phyloP scores from a whole-genome alignment of 192 early-diverging fungal species.

The Obelidium mucronatum region DNA sequence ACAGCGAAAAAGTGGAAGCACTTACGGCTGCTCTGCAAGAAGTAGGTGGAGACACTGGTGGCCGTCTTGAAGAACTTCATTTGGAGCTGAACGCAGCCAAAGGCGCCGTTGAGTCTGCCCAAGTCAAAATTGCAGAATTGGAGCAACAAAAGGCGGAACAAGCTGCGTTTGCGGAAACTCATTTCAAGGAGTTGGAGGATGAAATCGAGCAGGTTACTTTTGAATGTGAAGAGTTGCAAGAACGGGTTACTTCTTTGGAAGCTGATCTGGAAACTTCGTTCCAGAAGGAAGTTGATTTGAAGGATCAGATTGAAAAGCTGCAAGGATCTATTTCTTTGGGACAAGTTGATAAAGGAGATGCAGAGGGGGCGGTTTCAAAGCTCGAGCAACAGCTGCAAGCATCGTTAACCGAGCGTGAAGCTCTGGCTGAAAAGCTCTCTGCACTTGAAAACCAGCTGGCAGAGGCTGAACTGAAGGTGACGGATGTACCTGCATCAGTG shows the following conservation, averaged over 20 bases:
- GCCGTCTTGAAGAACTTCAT: constrained; percentile 25
- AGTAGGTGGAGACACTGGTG: constrained; percentile 13
- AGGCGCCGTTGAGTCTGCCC: not conserved
- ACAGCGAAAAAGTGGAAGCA: constrained; percentile 12
- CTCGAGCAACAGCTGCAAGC: constrained; percentile 11
- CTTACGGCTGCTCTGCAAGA: constrained; percentile 20
- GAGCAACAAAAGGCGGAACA: not conserved
- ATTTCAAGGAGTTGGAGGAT: constrained; percentile 16
- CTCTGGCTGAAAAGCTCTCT: not conserved
- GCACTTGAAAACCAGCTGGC: not conserved
- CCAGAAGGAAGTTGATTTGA: not conserved
- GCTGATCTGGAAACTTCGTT: not conserved
- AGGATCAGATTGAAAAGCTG: not conserved
- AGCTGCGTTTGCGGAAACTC: not conserved
- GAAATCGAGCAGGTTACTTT: not conserved
- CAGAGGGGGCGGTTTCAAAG: not conserved
- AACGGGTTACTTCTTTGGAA: not conserved
- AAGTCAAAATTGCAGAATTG: constrained; percentile 13
- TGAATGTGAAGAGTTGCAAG: constrained; percentile 24
- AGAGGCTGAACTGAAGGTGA: not conserved
- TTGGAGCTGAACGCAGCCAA: not conserved
- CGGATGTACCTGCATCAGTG: not conserved
- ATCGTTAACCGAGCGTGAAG: not conserved
- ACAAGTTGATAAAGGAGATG: constrained; percentile 1
- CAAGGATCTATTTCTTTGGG: not conserved